Evolutionary conservation across 139 green algal species (phyloP).

Genomic region (Tetraselmis striata): DNA sequence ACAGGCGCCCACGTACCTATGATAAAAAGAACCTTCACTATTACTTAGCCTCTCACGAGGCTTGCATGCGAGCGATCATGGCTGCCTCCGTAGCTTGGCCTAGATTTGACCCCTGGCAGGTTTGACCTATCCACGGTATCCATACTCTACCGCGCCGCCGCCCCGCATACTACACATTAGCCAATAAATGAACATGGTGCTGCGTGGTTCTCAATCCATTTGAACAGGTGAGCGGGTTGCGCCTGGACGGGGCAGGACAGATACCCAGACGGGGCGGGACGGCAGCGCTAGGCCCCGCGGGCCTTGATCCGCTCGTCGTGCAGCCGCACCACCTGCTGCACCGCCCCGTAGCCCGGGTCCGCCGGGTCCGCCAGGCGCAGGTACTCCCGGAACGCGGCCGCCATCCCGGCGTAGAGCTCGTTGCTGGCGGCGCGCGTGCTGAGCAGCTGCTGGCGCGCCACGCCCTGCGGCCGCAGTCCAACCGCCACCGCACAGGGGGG

Average conservation of each 20-base stretch:
- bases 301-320: not conserved
- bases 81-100: too few species aligned
- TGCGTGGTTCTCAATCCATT: too few species aligned
- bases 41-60: too few species aligned
- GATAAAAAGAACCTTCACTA: too few species aligned
- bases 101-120: too few species aligned
- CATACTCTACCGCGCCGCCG: not conserved
- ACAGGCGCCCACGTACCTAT: too few species aligned
- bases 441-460: constrained; percentile 90
- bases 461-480: constrained; percentile 72
- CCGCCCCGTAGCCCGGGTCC: not conserved
- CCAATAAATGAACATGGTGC: not conserved
- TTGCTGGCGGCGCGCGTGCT: constrained; percentile 76
- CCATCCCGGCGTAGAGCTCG: not conserved
- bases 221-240: too few species aligned
- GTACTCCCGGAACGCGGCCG: not conserved
- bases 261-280: not conserved
- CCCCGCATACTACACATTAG: not conserved
- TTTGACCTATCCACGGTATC: not conserved
- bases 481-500: constrained; percentile 63
- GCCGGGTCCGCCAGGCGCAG: constrained; percentile 1
- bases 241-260: too few species aligned
- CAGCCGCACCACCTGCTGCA: not conserved
- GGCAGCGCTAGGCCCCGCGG: not conserved
- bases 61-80: too few species aligned